Conservation (phyloP, 2,329 filamentous ascomycete species). For the Arachnopeziza araneosa region DNA sequence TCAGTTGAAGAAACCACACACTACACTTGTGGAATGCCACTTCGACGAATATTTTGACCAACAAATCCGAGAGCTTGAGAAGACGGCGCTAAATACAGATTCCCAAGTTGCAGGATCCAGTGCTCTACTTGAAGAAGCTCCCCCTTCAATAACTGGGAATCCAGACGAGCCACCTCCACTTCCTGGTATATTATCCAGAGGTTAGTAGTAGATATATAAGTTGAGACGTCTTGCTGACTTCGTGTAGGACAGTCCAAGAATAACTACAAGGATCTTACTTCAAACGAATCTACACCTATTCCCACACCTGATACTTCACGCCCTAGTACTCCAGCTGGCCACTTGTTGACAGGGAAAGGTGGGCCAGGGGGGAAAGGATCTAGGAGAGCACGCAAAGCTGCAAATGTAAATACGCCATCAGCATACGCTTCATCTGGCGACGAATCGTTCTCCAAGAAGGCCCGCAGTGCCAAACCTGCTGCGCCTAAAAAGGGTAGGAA, state of each 20-base stretch:
- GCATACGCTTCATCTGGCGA: constrained; percentile 76
- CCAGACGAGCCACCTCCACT: constrained; percentile 47
- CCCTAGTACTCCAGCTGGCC: constrained; percentile 66
- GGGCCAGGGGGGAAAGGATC: constrained; percentile 74
- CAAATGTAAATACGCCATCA: constrained; percentile 41
- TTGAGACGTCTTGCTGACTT: constrained; percentile 4
- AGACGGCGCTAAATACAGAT: constrained; percentile 37
- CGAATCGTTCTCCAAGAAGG: constrained; percentile 58
- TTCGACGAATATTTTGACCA: constrained; percentile 96
- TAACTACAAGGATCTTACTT: constrained; percentile 26
- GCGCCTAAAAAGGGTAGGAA: constrained; percentile 77
- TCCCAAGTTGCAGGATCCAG: constrained; percentile 22
- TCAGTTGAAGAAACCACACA: constrained; percentile 75
- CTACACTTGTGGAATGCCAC: constrained; percentile 71
- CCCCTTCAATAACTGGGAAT: constrained; percentile 11
- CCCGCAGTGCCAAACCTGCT: constrained; percentile 48
- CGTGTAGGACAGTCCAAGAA: constrained; percentile 24
- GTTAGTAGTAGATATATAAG: constrained; percentile 8
- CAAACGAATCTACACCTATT: constrained; percentile 59
- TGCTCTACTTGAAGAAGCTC: constrained; percentile 20
- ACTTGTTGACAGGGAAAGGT: constrained; percentile 67
- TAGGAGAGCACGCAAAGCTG: constrained; percentile 71
- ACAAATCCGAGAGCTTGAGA: constrained; percentile 77
- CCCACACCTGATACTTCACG: constrained; percentile 71
- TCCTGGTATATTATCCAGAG: constrained; percentile 28